Conservation (phyloP, 225 moss, liverwort and hornwort genomes). For the Bryum argenteum region DNA sequence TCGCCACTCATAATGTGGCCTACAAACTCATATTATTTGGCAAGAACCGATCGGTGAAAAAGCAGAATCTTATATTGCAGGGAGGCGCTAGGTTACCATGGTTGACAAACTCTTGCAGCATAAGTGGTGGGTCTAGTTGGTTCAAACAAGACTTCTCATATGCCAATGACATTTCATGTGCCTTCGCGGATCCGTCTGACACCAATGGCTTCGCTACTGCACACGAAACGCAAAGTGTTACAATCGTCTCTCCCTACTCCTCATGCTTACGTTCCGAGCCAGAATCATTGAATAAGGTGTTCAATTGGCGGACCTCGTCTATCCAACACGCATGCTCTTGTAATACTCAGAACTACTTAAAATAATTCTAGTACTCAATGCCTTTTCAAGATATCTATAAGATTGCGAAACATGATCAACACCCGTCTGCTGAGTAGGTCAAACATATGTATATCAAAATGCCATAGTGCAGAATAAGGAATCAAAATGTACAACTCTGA, state of each 20-base stretch:
- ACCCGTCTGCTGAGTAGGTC: neutral
- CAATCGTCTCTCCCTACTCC: no score
- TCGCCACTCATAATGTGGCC: neutral
- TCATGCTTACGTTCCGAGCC: constrained; percentile 2
- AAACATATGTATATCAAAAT: neutral
- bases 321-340: neutral
- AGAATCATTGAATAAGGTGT: neutral
- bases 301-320: neutral
- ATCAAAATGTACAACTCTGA: constrained; percentile 23
- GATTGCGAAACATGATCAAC: neutral
- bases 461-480: neutral
- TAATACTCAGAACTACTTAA: neutral
- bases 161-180: constrained; percentile 65
- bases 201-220: constrained; percentile 64
- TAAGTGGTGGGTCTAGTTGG: constrained; percentile 52
- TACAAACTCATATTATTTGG: neutral
- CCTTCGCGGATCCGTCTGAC: constrained; percentile 61
- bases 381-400: neutral
- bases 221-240: constrained; percentile 22
- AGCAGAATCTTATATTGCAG: neutral
- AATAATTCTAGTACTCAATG: neutral
- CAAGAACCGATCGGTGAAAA: neutral
- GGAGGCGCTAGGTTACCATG: constrained; percentile 36
- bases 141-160: constrained; percentile 55
- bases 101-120: constrained; percentile 65